Conservation (phyloP, 495 filamentous ascomycete genomes). For the Penicillium alfredii region DNA sequence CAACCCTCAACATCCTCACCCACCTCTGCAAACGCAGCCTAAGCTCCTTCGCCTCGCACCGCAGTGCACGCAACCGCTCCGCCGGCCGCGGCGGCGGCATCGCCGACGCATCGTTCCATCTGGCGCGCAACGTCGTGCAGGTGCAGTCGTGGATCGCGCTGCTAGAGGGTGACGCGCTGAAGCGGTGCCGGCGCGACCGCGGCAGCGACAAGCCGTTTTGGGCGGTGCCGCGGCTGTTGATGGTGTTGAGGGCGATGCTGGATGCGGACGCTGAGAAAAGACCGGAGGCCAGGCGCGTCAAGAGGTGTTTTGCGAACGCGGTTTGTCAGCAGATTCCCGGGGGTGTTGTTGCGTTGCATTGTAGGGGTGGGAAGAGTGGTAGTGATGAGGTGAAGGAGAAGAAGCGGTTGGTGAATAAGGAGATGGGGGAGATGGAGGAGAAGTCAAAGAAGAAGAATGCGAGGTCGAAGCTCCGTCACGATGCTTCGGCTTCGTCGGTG, state of each 20-base stretch:
- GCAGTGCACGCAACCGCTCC: conserved; percentile 61
- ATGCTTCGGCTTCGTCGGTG: conserved; percentile 9
- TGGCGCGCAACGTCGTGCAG: conserved; percentile 61
- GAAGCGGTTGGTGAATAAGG: background rate
- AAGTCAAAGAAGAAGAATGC: no score
- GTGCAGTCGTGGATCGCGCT: conserved; percentile 71
- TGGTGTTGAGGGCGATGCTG: conserved; percentile 42
- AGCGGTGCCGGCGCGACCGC: conserved; percentile 33
- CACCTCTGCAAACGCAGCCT: conserved; percentile 68
- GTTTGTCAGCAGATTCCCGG: conserved; percentile 9
- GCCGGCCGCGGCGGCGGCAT: conserved; percentile 62
- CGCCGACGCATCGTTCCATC: conserved; percentile 76
- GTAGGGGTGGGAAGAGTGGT: background rate
- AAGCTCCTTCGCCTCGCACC: conserved; percentile 65
- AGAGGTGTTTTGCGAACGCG: conserved; percentile 16
- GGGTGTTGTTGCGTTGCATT: conserved; percentile 12
- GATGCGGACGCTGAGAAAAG: conserved; percentile 31
- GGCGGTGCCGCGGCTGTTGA: conserved; percentile 36
- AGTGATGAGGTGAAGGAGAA: conserved; percentile 3
- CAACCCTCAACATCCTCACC: conserved; percentile 68
- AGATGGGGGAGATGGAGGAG: background rate
- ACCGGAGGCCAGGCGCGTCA: conserved; percentile 31
- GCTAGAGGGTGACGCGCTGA: conserved; percentile 60
- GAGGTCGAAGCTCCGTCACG: background rate
- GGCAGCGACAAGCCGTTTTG: conserved; percentile 44